Evolutionary conservation across 495 filamentous ascomycete species (phyloP), one percentile per base, ranked within the genome.

Genomic region (Amphirosellinia nigrospora): DNA sequence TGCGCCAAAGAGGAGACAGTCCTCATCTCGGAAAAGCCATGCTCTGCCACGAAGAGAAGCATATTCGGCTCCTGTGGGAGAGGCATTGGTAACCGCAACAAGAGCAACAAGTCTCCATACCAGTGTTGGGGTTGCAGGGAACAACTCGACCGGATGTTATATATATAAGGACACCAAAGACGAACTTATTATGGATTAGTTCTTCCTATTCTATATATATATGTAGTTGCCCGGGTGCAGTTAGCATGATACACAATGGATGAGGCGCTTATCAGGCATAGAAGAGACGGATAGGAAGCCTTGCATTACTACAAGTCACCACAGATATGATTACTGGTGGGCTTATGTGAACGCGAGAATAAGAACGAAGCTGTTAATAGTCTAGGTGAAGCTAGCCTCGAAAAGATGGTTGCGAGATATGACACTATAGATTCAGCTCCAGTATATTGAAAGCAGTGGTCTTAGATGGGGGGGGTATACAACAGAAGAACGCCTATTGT

Each of bases 71-170:
- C 75, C 62, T 84, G 82, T 56, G 74, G 76, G 6, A 75, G 68
- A 15, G 80, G 80, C 8, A 70, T 79, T 13, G 64, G 68, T 21
- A 77, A 63, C 50, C 72, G 68, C 72, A 72, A 56, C 73, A 6
- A 81, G 74, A 61, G 34, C 38, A 70, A 70, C 56, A 72, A 71
- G 36, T 81, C 76, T 11, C 68, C 53, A n/a, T 71, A 79, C n/a
- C 73, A 74, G 60, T 84, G 82, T 66, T 83, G 79, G 81, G 66
- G 74, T 45, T 84, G 82, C 64, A 81, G 78, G 69, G 80, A 82
- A 32, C 68, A 72, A 21, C 38, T 59, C 56, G 16, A 68, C n/a
- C 34, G 70, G 39, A 36, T 72, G n/a, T 21, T 63, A 56, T 70
- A 64, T 66, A 66, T 52, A 43, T 66, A 41, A 56, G 34, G 59